Base-by-base conservation (phyloP, 305 asterid genomes). In the Fraxinus latifolia region DNA sequence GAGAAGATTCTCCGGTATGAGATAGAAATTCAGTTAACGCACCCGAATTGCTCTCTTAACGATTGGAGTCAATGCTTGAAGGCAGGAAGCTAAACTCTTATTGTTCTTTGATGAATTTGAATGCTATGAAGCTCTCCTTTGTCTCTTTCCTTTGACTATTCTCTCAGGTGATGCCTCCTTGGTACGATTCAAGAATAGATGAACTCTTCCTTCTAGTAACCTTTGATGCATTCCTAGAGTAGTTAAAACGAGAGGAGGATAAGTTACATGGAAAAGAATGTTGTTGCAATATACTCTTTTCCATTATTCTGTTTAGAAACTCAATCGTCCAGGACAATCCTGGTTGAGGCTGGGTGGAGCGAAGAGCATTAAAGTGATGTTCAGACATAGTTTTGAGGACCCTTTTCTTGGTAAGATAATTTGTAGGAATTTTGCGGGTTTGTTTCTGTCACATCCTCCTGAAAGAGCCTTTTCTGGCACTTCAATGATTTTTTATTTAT, bases 261-360 rank as follows among this genome's bases (percentile, higher is more conserved):
- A 89, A 79, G 82, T 88, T 92, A 79, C 74, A 33, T 36, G 95
- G 90, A 77, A 85, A 82, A 78, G 96, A 89, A 80, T 89, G 94
- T 84, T 88, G 89, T 74, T 86, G 91, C 86, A 85, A 78, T 86
- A 89, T 93, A 90, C 97, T 94, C 85, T 92, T 94, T 82, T 95
- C 98, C 87, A 87, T 93, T 76, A 92, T 89, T 86, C 95, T 88
- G 91, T 96, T 94, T 53, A 96, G 96, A 85, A 96, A 96, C 72
- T 96, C 97, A 74, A 89, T 86, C 32, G 95, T 92, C 98, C 98
- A 96, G 62, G 98, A 97, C 25, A 97, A 93, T 87, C 92, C 94
- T 96, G 93, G 83, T 79, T 79, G 91, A 72, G 77, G 83, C 81
- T 85, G 90, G 84, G 90, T 81, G 82, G 97, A 87, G 82, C 84